A percentile compares a stretch with the other conserved stretches of the same genome.
Evolutionary conservation across 179 eudicot genomes (phyloP).

Genomic region (Spergularia azorica): DNA sequence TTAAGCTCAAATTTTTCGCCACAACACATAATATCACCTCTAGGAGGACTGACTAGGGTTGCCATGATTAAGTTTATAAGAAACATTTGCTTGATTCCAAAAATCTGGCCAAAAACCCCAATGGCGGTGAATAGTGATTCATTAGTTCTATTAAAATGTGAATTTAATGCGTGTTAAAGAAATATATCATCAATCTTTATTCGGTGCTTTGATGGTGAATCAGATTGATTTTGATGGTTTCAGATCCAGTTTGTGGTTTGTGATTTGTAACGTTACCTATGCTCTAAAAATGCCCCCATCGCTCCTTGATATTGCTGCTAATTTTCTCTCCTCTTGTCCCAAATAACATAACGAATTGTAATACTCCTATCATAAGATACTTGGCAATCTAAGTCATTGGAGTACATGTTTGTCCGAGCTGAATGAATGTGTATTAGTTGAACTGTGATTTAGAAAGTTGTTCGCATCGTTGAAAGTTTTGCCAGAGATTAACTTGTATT

Average conservation of each 20-base stretch:
- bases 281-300: not conserved
- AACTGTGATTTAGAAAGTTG: not conserved
- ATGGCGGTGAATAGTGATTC: no score
- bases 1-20: no score
- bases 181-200: not conserved
- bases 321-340: not conserved
- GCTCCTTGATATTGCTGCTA: not conserved
- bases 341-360: not conserved
- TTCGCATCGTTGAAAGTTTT: not conserved
- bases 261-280: not conserved
- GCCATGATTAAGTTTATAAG: no score
- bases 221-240: not conserved
- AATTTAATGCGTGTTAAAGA: no score
- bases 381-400: not conserved
- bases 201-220: not conserved
- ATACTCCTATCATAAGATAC: not conserved
- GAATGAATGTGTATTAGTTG: constrained; percentile 23
- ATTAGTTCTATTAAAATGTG: no score
- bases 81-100: no score
- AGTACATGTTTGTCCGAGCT: not conserved
- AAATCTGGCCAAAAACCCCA: no score
- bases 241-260: not conserved
- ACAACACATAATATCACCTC: no score
- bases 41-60: no score
- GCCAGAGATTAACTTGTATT: not conserved